These are phyloP conservation scores for Cicer judaicum DNA, from an alignment of 306 rosid genomes.

Conservation along the genomic window DNA sequence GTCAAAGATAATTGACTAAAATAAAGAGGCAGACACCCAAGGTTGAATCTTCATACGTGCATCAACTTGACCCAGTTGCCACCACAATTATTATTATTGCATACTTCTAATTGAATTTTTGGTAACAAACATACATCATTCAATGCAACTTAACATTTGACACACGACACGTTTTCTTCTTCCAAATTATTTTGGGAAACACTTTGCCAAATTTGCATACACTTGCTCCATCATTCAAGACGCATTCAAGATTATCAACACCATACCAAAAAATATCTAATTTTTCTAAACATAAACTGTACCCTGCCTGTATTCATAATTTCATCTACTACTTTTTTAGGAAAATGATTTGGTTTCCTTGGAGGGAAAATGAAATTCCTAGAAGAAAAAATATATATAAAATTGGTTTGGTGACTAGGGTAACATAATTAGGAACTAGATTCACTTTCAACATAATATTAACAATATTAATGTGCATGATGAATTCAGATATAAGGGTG, in stretches of 20 bases:
- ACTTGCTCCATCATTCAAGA: background rate
- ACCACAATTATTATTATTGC: constrained; percentile 24
- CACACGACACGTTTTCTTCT: constrained; percentile 14
- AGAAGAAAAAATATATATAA: background rate
- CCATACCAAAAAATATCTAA: background rate
- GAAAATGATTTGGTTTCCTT: constrained; percentile 17
- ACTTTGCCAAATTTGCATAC: constrained; percentile 2
- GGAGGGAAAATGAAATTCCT: constrained; percentile 24
- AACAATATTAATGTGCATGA: background rate
- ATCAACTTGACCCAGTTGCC: constrained; percentile 32
- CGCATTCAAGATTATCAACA: background rate
- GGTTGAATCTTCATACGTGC: constrained; percentile 36
- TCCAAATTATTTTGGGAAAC: background rate
- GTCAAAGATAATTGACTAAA: constrained; percentile 25
- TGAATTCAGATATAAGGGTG: constrained; percentile 37
- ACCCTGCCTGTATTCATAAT: constrained; percentile 23
- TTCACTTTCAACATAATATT: too few species aligned
- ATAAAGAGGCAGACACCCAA: background rate
- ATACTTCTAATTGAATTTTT: background rate
- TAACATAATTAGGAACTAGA: too few species aligned
- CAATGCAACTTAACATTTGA: background rate
- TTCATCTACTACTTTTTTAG: background rate
- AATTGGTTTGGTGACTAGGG: too few species aligned
- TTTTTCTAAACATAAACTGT: constrained; percentile 7
- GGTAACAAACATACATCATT: background rate